Base-by-base conservation (phyloP, 116 monocot species). In the Dioscorea cayenensis region DNA sequence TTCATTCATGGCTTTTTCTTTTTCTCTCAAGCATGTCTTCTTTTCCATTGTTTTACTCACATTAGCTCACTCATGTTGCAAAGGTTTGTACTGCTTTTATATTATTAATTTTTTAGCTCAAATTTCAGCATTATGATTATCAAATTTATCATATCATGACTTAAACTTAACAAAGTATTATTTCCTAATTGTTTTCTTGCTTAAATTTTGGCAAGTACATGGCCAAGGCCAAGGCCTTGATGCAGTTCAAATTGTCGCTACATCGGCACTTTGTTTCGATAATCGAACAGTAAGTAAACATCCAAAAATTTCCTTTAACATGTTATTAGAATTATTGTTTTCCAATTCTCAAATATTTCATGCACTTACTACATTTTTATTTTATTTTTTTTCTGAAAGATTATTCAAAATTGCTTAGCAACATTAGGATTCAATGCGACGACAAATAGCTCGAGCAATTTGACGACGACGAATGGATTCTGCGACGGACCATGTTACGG, bases 401-500 rank as follows among this genome's bases (percentile, higher is more conserved):
- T 69, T 49, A 20, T 69, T 50, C 16, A 6, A 8, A 23, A 23
- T 14, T 69, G 69, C 50, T 7, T 69, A 4, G 69, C 69, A 69
- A 69, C 66, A 36, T 29, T 69, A 28, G 11, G 7, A 22, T 11
- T 12, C 69, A 69, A 25, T 21, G 7, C 11, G 7, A 6, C 63
- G 7, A 13, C 63, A 63, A 27, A 21, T 9, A 63, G 25, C n/a
- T 16, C 55, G 17, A 55, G 55, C n/a, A 55, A 55, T 16, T 55
- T 16, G 14, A 21, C 28, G 27, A 55, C 28, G 14, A 43, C 52
- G 27, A 55, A 11, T 1, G 49, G 63, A 13, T 78, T 73, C 76
- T 76, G 76, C 76, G 63, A 67, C 48, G 76, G 69, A 3, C 76
- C 76, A 7, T 76, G 76, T 14, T 63, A 61, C 37, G 63, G 68